These are phyloP conservation scores for Oryza longistaminata DNA, from an alignment of 176 grass and related monocot genomes.

Conservation along the genomic window DNA sequence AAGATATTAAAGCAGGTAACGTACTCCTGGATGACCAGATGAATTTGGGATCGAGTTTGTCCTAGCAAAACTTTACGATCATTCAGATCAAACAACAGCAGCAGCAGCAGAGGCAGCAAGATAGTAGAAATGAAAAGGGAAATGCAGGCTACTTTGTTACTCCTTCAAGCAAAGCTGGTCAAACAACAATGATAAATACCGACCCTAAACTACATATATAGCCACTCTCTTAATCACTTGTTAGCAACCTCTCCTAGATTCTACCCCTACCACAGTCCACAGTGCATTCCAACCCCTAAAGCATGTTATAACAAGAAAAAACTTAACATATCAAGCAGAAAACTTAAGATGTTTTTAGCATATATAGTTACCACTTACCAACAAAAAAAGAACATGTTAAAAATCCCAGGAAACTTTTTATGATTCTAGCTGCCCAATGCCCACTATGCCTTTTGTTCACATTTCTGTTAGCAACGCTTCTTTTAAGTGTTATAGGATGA, in stretches of 20 bases:
- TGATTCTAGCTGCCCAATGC: neutral
- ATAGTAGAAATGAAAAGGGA: neutral
- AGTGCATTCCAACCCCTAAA: neutral
- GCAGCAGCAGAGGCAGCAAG: too few species aligned
- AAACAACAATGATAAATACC: neutral
- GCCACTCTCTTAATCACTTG: neutral
- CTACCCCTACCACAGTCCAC: neutral
- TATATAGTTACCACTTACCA: neutral
- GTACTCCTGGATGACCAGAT: too few species aligned
- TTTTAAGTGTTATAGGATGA: too few species aligned
- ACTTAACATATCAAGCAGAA: neutral
- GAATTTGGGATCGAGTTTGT: too few species aligned
- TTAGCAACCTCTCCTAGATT: neutral
- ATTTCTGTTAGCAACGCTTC: neutral
- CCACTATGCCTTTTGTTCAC: neutral
- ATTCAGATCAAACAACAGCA: constrained; percentile 16
- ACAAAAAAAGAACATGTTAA: neutral
- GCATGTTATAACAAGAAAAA: neutral
- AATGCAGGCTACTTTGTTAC: neutral
- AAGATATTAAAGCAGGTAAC: too few species aligned
- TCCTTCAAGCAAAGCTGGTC: neutral
- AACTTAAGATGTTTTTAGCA: neutral
- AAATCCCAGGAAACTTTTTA: neutral
- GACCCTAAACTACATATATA: neutral
- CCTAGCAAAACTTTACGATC: too few species aligned